A percentile compares a stretch with the other conserved stretches of the same genome.
phyloP scores from a whole-genome alignment of 2,329 filamentous ascomycete genomes.

The Trichoderma atrobrunneum region DNA sequence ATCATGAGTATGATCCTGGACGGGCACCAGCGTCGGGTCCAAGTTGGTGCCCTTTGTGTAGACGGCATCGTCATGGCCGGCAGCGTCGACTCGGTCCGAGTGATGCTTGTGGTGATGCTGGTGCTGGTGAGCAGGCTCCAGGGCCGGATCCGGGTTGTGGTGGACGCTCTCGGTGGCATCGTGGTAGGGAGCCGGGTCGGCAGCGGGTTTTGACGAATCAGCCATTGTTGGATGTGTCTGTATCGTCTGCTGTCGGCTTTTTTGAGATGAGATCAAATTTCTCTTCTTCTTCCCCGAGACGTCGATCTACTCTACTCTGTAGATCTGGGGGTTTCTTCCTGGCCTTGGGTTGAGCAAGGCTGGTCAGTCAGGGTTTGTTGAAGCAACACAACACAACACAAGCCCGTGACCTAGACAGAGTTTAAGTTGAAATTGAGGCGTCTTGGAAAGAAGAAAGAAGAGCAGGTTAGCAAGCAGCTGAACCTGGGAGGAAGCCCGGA shows the following conservation, averaged over 20 bases:
- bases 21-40: constrained; percentile 35
- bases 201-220: not conserved
- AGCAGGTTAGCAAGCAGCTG: constrained; percentile 15
- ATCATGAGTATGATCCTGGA: constrained; percentile 30
- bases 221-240: not conserved
- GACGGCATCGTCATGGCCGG: constrained; percentile 41
- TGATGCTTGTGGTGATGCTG: constrained; percentile 45
- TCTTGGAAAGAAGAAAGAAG: not conserved
- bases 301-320: not conserved
- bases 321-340: not conserved
- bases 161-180: constrained; percentile 22
- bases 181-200: constrained; percentile 2
- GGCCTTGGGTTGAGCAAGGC: constrained; percentile 9
- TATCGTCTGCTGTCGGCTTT: not conserved
- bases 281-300: not conserved
- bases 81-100: constrained; percentile 33
- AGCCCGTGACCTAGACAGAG: not conserved
- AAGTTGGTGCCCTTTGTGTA: constrained; percentile 45
- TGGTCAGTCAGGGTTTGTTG: not conserved
- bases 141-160: constrained; percentile 33
- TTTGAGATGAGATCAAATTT: not conserved
- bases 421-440: not conserved
- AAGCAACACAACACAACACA: not conserved
- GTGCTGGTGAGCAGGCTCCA: constrained; percentile 42
- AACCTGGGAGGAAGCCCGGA: constrained; percentile 20